Conservation (phyloP, 345 rosid genomes). For the Diplotaxis tenuifolia region DNA sequence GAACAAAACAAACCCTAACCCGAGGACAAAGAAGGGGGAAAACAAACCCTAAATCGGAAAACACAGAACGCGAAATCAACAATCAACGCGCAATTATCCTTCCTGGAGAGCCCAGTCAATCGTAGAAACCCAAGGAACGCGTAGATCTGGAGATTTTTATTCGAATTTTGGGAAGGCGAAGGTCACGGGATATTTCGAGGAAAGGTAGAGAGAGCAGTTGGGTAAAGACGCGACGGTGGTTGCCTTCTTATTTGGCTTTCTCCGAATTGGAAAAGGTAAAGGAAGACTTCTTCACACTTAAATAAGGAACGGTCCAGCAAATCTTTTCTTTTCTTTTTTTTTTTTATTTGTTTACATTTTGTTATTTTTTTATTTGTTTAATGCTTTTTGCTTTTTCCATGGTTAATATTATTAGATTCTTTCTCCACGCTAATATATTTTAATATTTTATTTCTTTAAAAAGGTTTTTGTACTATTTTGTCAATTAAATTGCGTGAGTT, state of each 20-base stretch:
- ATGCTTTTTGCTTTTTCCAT: background rate
- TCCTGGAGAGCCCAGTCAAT: background rate
- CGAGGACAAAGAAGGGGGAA: background rate
- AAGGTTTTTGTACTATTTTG: no score
- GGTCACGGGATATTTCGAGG: constrained; percentile 30
- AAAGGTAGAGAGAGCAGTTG: constrained; percentile 32
- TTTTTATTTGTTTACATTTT: background rate
- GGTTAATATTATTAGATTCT: background rate
- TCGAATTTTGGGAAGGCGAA: background rate
- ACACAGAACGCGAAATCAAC: constrained; percentile 15
- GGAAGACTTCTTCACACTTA: constrained; percentile 29
- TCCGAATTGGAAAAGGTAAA: constrained; percentile 27
- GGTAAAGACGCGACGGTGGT: constrained; percentile 7
- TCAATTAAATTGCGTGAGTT: no score
- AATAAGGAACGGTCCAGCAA: constrained; percentile 33
- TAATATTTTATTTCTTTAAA: no score
- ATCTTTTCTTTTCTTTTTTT: background rate
- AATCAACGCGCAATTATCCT: background rate
- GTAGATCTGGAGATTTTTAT: constrained; percentile 15
- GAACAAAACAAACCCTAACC: constrained; percentile 7
- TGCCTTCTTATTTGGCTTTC: constrained; percentile 31
- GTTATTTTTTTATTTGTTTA: background rate
- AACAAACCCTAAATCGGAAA: constrained; percentile 27
- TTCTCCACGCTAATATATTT: no score
- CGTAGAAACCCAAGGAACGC: background rate